A percentile compares a stretch with the other conserved stretches of the same genome.
Evolutionary conservation across 2,329 filamentous ascomycete species (phyloP).

Genomic region (Seiridium unicorne): DNA sequence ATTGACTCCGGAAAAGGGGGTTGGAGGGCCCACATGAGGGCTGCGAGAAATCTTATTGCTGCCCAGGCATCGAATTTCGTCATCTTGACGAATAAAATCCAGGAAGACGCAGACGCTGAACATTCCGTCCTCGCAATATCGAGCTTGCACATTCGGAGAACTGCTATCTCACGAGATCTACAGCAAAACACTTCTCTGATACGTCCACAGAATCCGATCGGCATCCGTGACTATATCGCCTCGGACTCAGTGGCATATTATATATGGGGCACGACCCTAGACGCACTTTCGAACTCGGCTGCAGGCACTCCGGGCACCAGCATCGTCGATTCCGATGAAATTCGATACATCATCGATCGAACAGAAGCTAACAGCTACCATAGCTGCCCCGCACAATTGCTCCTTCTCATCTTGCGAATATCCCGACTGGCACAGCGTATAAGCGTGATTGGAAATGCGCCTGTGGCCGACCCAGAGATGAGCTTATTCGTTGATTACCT

Average conservation of each 20-base stretch:
- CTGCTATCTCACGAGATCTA: background rate
- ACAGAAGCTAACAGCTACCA: slow-evolving; percentile 42
- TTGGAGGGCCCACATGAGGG: slow-evolving; percentile 46
- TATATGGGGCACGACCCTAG: slow-evolving; percentile 27
- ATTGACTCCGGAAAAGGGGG: slow-evolving; percentile 44
- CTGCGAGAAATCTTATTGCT: slow-evolving; percentile 38
- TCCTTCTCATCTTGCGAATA: slow-evolving; percentile 43
- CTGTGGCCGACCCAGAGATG: slow-evolving; percentile 31
- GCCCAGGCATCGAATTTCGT: slow-evolving; percentile 9
- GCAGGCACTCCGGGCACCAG: slow-evolving; percentile 34
- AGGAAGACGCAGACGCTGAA: background rate
- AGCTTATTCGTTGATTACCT: slow-evolving; percentile 37
- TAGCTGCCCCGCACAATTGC: slow-evolving; percentile 39
- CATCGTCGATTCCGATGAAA: slow-evolving; percentile 34
- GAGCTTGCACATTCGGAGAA: background rate
- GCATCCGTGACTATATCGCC: slow-evolving; percentile 41
- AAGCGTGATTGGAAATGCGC: slow-evolving; percentile 17
- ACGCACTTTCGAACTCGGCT: slow-evolving; percentile 39
- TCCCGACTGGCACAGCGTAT: slow-evolving; percentile 42
- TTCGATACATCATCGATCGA: slow-evolving; percentile 31
- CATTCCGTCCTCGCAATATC: background rate
- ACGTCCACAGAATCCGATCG: slow-evolving; percentile 8
- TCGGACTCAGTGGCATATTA: slow-evolving; percentile 40
- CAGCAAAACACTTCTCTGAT: background rate
- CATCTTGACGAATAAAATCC: background rate